Evolutionary conservation across 2,329 filamentous ascomycete species (phyloP).

Genomic region (Raffaelea ambrosiae): DNA sequence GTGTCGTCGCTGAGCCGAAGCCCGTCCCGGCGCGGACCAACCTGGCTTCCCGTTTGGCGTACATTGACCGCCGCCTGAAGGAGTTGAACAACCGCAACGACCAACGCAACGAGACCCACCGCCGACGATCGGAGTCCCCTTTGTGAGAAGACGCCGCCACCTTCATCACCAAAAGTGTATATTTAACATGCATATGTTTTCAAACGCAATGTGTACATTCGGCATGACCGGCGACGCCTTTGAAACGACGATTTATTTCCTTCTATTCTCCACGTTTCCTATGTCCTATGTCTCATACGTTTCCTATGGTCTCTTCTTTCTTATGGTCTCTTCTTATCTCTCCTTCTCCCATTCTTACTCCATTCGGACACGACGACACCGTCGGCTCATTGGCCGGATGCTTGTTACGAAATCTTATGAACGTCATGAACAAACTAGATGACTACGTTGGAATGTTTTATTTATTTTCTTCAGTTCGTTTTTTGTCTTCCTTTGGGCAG

Average conservation of each 20-base stretch:
- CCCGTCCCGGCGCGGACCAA: constrained; percentile 30
- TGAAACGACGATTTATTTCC: constrained; percentile 1
- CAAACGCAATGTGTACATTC: constrained; percentile 2
- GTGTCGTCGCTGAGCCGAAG: constrained; percentile 17
- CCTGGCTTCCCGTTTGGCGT: constrained; percentile 43
- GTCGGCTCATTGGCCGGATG: neutral
- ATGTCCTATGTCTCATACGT: constrained; percentile 6
- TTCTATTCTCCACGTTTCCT: constrained; percentile 8
- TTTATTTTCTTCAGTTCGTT: neutral
- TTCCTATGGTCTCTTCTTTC: too few species aligned
- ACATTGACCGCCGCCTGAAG: constrained; percentile 49
- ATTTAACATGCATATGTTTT: constrained; percentile 1
- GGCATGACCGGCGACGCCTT: too few species aligned
- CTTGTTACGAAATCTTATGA: neutral
- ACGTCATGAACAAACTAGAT: neutral
- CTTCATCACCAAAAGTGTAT: neutral
- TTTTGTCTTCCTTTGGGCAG: neutral
- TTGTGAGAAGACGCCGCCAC: constrained; percentile 22
- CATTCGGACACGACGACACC: neutral
- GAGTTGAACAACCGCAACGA: constrained; percentile 39
- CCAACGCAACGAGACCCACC: constrained; percentile 9
- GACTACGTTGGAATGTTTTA: neutral
- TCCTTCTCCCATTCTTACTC: neutral
- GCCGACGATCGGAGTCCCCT: constrained; percentile 41
- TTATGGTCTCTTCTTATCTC: neutral